These are phyloP conservation scores for Macrotyloma uniflorum DNA, from an alignment of 306 rosid genomes.

Conservation along the genomic window DNA sequence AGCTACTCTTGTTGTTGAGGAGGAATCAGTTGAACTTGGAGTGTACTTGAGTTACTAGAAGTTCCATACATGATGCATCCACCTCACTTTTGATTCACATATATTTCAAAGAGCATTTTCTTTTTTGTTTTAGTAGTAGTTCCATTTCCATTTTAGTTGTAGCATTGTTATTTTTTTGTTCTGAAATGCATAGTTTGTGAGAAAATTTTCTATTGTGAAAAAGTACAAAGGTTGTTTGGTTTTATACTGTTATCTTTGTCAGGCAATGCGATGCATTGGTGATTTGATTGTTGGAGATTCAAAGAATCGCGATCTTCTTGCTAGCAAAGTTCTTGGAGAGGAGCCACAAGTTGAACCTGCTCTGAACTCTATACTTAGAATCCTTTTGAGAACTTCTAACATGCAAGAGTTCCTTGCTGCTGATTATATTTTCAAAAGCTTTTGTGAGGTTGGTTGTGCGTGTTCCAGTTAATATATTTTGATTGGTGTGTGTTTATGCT, in stretches of 20 bases:
- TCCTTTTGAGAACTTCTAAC: conserved; percentile 82
- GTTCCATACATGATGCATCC: not conserved
- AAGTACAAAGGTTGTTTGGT: conserved; percentile 14
- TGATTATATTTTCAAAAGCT: conserved; percentile 76
- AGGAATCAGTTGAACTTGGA: not conserved
- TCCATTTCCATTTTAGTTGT: conserved; percentile 12
- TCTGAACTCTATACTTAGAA: conserved; percentile 77
- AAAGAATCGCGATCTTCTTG: conserved; percentile 68
- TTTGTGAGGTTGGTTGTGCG: conserved; percentile 76
- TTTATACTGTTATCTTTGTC: conserved; percentile 32
- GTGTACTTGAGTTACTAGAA: not conserved
- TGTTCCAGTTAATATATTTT: not conserved
- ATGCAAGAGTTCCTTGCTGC: conserved; percentile 82
- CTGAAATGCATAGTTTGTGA: conserved; percentile 17
- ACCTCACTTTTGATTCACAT: conserved; percentile 4
- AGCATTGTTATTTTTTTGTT: conserved; percentile 1
- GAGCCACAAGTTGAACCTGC: conserved; percentile 80
- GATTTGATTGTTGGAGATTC: conserved; percentile 75
- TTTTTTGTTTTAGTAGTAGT: not conserved
- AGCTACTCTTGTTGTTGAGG: not conserved
- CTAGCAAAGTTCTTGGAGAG: conserved; percentile 82
- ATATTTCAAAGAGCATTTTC: conserved; percentile 2
- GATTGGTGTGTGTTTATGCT: too few species aligned
- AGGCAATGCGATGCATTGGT: conserved; percentile 83
- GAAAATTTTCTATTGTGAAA: not conserved